Evolutionary conservation across 345 rosid species (phyloP).

Genomic region (Excoecaria agallocha): DNA sequence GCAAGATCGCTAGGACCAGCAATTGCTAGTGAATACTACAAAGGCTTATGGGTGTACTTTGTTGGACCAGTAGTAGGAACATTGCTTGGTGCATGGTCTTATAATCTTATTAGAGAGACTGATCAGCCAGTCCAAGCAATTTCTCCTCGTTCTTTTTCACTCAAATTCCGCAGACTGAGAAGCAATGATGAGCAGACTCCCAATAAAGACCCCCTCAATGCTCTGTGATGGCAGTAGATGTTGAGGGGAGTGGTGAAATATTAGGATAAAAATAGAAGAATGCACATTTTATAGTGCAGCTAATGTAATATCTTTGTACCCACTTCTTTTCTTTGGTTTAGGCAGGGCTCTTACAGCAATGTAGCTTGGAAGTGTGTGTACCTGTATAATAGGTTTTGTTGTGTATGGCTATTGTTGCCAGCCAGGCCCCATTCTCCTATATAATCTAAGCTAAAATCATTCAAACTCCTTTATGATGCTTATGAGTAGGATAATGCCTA

Average conservation of each 20-base stretch:
- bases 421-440: not conserved
- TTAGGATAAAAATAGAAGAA: no score
- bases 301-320: no score
- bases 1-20: conserved; percentile 56
- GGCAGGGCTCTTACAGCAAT: no score
- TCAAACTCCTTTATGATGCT: not conserved
- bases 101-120: conserved; percentile 30
- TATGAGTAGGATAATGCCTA: not conserved
- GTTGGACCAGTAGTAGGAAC: conserved; percentile 49
- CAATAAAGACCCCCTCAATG: conserved; percentile 17
- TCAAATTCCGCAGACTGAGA: conserved; percentile 26
- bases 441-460: not conserved
- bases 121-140: conserved; percentile 26
- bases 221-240: not conserved
- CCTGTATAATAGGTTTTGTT: not conserved
- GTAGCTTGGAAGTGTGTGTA: no score
- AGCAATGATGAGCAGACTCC: conserved; percentile 16
- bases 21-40: conserved; percentile 44
- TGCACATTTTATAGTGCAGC: no score
- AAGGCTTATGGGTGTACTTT: conserved; percentile 50
- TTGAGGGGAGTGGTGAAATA: not conserved
- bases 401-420: no score
- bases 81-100: conserved; percentile 40
- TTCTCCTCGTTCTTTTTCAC: conserved; percentile 27
- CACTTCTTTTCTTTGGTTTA: no score